These are phyloP conservation scores for Saturnispora kantuleensis DNA, from an alignment of 805 yeast genomes.

Conservation along the genomic window DNA sequence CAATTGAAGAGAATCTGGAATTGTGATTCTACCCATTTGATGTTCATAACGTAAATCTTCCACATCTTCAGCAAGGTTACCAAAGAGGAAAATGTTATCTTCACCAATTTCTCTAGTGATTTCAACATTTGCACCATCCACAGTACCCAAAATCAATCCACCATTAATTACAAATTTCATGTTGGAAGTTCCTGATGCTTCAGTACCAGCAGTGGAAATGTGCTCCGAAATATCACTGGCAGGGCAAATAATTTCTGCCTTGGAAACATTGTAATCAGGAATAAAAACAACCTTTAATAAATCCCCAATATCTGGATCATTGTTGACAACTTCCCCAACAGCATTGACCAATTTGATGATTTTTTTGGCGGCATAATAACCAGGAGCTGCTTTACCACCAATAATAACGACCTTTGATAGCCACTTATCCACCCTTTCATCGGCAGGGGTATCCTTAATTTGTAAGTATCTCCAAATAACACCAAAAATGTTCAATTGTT, in stretches of 20 bases:
- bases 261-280: constrained; percentile 89
- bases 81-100: constrained; percentile 85
- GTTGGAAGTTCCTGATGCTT: constrained; percentile 92
- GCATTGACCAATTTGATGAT: constrained; percentile 78
- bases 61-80: constrained; percentile 82
- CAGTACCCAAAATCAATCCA: constrained; percentile 90
- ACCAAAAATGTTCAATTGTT: constrained; percentile 86
- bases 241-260: constrained; percentile 84
- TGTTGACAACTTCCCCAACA: constrained; percentile 72
- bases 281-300: constrained; percentile 78
- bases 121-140: constrained; percentile 95
- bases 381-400: constrained; percentile 98
- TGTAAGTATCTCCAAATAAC: constrained; percentile 73
- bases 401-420: constrained; percentile 71
- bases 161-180: constrained; percentile 94
- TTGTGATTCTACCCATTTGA: constrained; percentile 43
- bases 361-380: constrained; percentile 89
- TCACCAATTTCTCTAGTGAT: constrained; percentile 90
- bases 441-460: constrained; percentile 57
- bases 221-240: constrained; percentile 89
- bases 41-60: constrained; percentile 77
- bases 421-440: constrained; percentile 49
- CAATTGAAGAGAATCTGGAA: constrained; percentile 49
- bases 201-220: constrained; percentile 95
- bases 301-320: constrained; percentile 64